These are phyloP conservation scores for Leptodontidium sp. DNA, from an alignment of 2,329 filamentous ascomycete genomes.

Conservation along the genomic window DNA sequence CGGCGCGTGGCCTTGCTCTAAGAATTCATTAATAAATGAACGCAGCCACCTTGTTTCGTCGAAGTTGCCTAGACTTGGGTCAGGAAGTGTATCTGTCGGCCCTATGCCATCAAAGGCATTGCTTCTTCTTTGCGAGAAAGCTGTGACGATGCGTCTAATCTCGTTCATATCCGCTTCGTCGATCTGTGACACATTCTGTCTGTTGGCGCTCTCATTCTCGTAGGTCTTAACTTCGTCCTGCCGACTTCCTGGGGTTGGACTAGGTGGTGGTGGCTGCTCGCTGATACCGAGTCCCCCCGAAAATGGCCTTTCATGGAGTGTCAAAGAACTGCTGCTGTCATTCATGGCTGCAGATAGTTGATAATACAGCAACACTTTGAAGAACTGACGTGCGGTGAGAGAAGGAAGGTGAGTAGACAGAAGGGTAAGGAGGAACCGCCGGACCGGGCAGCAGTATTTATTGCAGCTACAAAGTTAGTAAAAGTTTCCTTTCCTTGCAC, in stretches of 20 bases:
- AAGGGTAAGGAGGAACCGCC: too few species aligned
- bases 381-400: not conserved
- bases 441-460: slow-evolving; percentile 2
- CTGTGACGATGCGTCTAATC: not conserved
- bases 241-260: not conserved
- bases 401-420: not conserved
- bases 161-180: not conserved
- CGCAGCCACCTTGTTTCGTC: not conserved
- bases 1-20: not conserved
- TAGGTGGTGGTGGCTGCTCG: not conserved
- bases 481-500: not conserved
- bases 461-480: not conserved
- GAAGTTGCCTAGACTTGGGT: not conserved
- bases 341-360: not conserved
- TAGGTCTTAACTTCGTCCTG: not conserved
- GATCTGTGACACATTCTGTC: not conserved
- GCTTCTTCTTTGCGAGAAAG: not conserved
- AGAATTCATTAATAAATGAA: not conserved
- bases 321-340: not conserved
- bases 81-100: not conserved
- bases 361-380: not conserved
- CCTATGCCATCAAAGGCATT: not conserved
- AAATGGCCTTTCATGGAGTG: not conserved
- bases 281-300: not conserved
- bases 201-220: not conserved